phyloP scores from a whole-genome alignment of 148 eudicot genomes.

The Rhododendron kiyosumense region DNA sequence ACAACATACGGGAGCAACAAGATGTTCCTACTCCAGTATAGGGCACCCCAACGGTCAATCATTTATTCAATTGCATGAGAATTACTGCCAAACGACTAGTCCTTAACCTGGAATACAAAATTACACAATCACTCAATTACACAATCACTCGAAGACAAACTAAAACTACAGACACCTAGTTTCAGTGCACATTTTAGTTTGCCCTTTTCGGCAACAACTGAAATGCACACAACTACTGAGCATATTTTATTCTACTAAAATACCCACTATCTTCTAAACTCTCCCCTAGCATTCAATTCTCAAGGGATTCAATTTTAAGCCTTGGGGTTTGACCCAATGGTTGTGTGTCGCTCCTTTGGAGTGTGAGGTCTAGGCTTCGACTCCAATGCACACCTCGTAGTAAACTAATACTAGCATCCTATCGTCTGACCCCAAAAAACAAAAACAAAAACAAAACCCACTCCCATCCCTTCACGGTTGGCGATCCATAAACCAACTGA shows the following conservation, averaged over 20 bases:
- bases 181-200: not conserved
- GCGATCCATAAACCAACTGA: not conserved
- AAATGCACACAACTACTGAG: not conserved
- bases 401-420: not conserved
- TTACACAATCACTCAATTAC: not conserved
- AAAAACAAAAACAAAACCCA: not conserved
- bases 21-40: not conserved
- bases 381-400: not conserved
- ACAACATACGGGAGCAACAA: not conserved
- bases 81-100: not conserved
- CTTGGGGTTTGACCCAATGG: not conserved
- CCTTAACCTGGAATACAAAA: not conserved
- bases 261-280: not conserved
- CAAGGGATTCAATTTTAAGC: not conserved
- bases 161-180: not conserved
- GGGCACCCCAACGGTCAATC: not conserved
- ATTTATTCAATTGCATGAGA: not conserved
- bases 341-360: no score
- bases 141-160: not conserved
- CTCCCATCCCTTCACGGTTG: not conserved
- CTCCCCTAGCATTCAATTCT: not conserved
- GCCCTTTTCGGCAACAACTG: not conserved
- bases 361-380: not conserved
- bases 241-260: not conserved
- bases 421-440: not conserved